Conservation (phyloP, 2,329 filamentous ascomycete genomes). For the Cladobotryum protrusum region DNA sequence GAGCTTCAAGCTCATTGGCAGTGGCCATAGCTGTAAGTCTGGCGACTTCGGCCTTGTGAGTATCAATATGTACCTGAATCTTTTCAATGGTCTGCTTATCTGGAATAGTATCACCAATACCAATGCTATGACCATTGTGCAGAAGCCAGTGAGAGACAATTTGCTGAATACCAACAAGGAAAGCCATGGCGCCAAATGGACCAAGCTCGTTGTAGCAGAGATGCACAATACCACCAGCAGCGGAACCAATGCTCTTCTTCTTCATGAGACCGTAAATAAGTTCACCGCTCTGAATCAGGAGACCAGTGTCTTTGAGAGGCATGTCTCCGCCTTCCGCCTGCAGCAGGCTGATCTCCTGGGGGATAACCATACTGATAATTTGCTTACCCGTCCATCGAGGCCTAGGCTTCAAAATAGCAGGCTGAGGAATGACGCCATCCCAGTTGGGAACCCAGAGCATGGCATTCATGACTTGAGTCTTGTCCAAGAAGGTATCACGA, state of each 20-base stretch:
- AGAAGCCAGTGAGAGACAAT: slow-evolving; percentile 97
- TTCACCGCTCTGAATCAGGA: slow-evolving; percentile 80
- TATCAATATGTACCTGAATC: slow-evolving; percentile 75
- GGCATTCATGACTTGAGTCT: slow-evolving; percentile 91
- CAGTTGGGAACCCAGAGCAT: slow-evolving; percentile 97
- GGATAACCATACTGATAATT: slow-evolving; percentile 88
- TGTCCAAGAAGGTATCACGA: slow-evolving; percentile 83
- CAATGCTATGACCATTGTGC: slow-evolving; percentile 94
- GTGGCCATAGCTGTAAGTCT: slow-evolving; percentile 72
- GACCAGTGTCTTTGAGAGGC: slow-evolving; percentile 67
- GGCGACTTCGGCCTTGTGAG: slow-evolving; percentile 75
- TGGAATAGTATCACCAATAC: slow-evolving; percentile 96
- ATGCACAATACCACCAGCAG: slow-evolving; percentile 85
- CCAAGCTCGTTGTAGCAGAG: slow-evolving; percentile 95
- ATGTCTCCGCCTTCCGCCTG: slow-evolving; percentile 57
- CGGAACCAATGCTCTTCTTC: slow-evolving; percentile 92
- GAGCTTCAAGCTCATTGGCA: slow-evolving; percentile 79
- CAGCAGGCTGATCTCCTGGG: slow-evolving; percentile 75
- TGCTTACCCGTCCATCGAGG: slow-evolving; percentile 98
- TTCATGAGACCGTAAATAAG: slow-evolving; percentile 84
- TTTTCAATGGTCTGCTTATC: slow-evolving; percentile 77
- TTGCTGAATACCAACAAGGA: slow-evolving; percentile 92
- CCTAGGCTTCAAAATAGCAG: slow-evolving; percentile 87
- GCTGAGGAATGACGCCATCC: slow-evolving; percentile 89
- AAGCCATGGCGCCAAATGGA: slow-evolving; percentile 76